These are phyloP conservation scores for Erigeron philadelphicus DNA, from an alignment of 140 eudicot species.

Conservation along the genomic window DNA sequence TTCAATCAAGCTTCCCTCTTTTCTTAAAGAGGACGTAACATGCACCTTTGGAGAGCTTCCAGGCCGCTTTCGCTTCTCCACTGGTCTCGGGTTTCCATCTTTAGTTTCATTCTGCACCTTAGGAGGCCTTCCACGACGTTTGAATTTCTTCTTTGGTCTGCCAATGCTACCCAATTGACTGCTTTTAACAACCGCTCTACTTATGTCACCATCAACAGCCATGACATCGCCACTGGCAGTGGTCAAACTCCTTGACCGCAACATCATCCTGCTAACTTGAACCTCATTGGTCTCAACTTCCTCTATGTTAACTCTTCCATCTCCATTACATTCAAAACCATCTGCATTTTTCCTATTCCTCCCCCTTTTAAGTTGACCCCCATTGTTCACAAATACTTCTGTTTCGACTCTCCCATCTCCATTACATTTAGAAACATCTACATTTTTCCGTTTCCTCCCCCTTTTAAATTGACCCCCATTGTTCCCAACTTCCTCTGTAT, in stretches of 20 bases:
- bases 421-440: slow-evolving; percentile 25
- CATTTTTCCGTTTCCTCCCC: slow-evolving; percentile 49
- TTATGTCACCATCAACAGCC: slow-evolving; percentile 25
- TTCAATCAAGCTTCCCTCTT: slow-evolving; percentile 17
- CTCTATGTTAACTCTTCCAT: slow-evolving; percentile 23
- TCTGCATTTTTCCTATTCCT: slow-evolving; percentile 50
- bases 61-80: slow-evolving; percentile 28
- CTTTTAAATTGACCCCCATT: slow-evolving; percentile 5
- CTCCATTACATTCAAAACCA: slow-evolving; percentile 19
- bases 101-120: slow-evolving; percentile 19
- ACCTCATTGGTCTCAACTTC: slow-evolving; percentile 25
- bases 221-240: slow-evolving; percentile 20
- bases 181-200: slow-evolving; percentile 4
- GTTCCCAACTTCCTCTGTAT: slow-evolving; percentile 14
- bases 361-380: slow-evolving; percentile 22
- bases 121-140: slow-evolving; percentile 31
- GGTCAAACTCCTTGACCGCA: slow-evolving; percentile 40
- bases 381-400: slow-evolving; percentile 5
- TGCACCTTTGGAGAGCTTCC: slow-evolving; percentile 29
- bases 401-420: slow-evolving; percentile 17
- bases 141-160: slow-evolving; percentile 19
- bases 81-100: slow-evolving; percentile 21
- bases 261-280: slow-evolving; percentile 36
- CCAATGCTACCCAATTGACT: neutral
- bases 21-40: neutral